Evolutionary conservation across 768 basidiomycete genomes (phyloP), one percentile per base, ranked within the genome.

Genomic region (Xerocomus spinulosus): DNA sequence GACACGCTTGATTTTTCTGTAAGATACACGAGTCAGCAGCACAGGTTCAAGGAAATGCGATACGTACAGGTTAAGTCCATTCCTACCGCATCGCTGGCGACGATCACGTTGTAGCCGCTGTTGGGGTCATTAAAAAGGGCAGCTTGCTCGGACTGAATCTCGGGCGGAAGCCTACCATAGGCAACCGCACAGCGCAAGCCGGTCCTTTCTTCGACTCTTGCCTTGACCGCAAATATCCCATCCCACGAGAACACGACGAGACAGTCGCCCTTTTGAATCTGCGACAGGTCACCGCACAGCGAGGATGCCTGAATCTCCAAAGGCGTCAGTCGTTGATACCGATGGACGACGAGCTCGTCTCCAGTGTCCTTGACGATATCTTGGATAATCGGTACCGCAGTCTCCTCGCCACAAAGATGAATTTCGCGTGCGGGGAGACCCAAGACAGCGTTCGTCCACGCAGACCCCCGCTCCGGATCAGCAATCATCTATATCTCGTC

Each of bases 401-500:
- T 85, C 56, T 92, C 92, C 64, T 99, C 96, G 4, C 96, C 96
- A 60, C 96, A 98, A 1, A 99, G 75, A 68, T 99, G 96, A 2
- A 99, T 59, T 61, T 97, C 94, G 23, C 75, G 72, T 2, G 93
- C 92, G 46, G 75, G 68, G 1, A 85, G 41, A 3, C 90, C 88
- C 17, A 96, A 67, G 2, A 99, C 76, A 0, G 92, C 93, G 12
- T 64, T 60, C 9, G 88, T 87, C 95, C 96, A 99, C 0, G 81
- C 81, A 21, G 69, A 72, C 0, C 96, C 95, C 14, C 96, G 82
- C 4, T 81, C 71, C 0, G 73, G 67, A 64, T 97, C 92, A 0
- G 79, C 79, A 15, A 98, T 80, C 87, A 98, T 87, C 71, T 98
- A 96, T 40, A 99, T 97, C 71, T 98, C 95, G 64, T 97, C 96